phyloP scores from a whole-genome alignment of 192 early-diverging fungal species.

The Lobosporangium transversale region DNA sequence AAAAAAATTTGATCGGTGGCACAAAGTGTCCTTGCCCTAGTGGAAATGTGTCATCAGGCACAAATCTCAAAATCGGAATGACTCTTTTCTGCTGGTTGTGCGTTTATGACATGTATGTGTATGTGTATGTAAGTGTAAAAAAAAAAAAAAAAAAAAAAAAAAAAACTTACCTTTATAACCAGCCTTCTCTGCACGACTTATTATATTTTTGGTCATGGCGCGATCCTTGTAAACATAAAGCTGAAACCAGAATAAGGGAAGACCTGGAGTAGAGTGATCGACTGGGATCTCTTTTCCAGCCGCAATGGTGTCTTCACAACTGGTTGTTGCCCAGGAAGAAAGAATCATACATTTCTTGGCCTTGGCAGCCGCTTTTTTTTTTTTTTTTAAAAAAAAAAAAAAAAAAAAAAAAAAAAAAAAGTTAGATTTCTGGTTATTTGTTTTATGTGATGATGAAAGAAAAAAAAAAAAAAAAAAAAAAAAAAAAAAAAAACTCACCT shows the following conservation, averaged over 20 bases:
- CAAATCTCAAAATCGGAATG: no score
- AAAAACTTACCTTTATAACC: slow-evolving; percentile 71
- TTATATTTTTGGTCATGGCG: slow-evolving; percentile 67
- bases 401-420: no score
- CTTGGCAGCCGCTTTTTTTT: slow-evolving; percentile 71
- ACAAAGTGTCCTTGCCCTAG: neutral
- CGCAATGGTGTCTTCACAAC: slow-evolving; percentile 42
- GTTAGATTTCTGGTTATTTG: no score
- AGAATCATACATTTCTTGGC: slow-evolving; percentile 82
- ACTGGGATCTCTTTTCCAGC: slow-evolving; percentile 70
- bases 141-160: neutral
- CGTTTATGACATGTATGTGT: no score
- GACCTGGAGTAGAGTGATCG: slow-evolving; percentile 59
- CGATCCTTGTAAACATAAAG: slow-evolving; percentile 86
- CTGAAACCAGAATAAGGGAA: slow-evolving; percentile 69
- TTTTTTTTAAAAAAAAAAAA: neutral
- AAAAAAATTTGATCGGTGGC: slow-evolving; percentile 10
- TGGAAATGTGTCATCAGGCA: no score
- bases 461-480: no score
- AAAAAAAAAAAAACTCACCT: no score
- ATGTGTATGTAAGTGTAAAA: no score
- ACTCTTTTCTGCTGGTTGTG: no score
- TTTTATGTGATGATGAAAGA: no score
- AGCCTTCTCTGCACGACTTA: slow-evolving; percentile 75
- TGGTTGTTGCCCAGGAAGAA: slow-evolving; percentile 58